These are phyloP conservation scores for Capsella rubella DNA, from an alignment of 441 rosid species.

Conservation along the genomic window DNA sequence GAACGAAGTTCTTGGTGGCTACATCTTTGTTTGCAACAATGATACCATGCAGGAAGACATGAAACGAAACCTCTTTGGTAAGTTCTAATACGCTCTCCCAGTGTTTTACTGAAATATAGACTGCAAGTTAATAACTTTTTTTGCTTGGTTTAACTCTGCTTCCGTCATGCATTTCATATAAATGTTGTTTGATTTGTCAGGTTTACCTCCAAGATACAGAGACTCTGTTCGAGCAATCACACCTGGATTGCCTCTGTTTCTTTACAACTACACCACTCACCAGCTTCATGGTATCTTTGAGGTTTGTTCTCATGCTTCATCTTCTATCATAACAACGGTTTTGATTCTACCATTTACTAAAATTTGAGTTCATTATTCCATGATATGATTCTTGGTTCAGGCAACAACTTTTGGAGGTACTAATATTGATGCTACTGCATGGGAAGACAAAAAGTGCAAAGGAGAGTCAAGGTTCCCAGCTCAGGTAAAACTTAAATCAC, in stretches of 20 bases:
- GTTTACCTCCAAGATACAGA: conserved; percentile 96
- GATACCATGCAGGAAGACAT: conserved; percentile 99
- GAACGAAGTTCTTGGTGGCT: conserved; percentile 97
- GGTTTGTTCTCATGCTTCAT: conserved; percentile 55
- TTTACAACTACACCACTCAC: conserved; percentile 97
- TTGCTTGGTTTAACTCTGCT: conserved; percentile 15
- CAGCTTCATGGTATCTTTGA: conserved; percentile 98
- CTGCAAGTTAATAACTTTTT: neutral
- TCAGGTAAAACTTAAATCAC: conserved; percentile 59
- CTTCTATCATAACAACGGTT: neutral
- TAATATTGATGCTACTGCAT: conserved; percentile 97
- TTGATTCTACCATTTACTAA: neutral
- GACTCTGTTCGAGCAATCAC: conserved; percentile 98
- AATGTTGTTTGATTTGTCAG: conserved; percentile 47
- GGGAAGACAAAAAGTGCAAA: conserved; percentile 99
- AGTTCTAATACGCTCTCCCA: conserved; percentile 13
- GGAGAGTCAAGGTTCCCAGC: conserved; percentile 99
- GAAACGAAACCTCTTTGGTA: conserved; percentile 95
- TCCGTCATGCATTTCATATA: neutral
- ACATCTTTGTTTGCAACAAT: conserved; percentile 97
- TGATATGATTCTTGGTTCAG: conserved; percentile 47
- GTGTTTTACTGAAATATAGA: neutral
- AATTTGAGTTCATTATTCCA: neutral
- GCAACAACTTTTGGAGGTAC: conserved; percentile 97
- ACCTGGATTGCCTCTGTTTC: conserved; percentile 96